These are phyloP conservation scores for Bacterosira constricta DNA, from an alignment of 108 stramenopile genomes.

Conservation along the genomic window DNA sequence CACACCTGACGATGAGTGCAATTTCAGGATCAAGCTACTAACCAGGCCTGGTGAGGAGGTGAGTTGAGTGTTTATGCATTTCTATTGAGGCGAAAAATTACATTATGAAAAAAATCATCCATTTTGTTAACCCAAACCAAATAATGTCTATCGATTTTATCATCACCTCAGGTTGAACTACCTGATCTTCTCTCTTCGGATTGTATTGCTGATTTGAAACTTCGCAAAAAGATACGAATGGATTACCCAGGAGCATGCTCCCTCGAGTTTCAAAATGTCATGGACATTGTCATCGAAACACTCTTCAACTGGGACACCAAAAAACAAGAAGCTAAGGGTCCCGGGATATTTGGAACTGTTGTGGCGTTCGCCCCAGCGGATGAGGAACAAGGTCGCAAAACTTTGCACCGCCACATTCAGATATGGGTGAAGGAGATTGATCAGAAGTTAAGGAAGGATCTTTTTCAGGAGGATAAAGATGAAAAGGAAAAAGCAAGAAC, in stretches of 20 bases:
- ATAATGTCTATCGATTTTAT: not conserved
- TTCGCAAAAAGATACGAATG: constrained; percentile 1
- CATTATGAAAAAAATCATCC: not conserved
- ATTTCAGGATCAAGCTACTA: constrained; percentile 14
- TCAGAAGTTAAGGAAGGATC: not conserved
- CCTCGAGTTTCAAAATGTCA: constrained; percentile 20
- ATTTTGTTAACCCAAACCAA: not conserved
- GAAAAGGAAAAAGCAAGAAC: constrained; percentile 1
- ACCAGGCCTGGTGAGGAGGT: constrained; percentile 13
- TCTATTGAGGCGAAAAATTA: not conserved
- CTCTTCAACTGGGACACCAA: constrained; percentile 13
- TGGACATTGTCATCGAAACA: constrained; percentile 17
- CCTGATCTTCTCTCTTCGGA: constrained; percentile 8
- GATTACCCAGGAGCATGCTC: constrained; percentile 29
- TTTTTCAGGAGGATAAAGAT: constrained; percentile 6
- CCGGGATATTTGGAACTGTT: constrained; percentile 15
- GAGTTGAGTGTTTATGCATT: too few species aligned
- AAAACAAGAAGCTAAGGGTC: not conserved
- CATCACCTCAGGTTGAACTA: not conserved
- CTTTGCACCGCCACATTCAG: constrained; percentile 21
- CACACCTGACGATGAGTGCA: constrained; percentile 21
- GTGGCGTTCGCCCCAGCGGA: constrained; percentile 9
- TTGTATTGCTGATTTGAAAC: constrained; percentile 13
- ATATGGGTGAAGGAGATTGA: constrained; percentile 21
- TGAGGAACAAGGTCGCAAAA: constrained; percentile 26